Base-by-base conservation (phyloP, 2,329 filamentous ascomycete species). In the Orbilia quercus region DNA sequence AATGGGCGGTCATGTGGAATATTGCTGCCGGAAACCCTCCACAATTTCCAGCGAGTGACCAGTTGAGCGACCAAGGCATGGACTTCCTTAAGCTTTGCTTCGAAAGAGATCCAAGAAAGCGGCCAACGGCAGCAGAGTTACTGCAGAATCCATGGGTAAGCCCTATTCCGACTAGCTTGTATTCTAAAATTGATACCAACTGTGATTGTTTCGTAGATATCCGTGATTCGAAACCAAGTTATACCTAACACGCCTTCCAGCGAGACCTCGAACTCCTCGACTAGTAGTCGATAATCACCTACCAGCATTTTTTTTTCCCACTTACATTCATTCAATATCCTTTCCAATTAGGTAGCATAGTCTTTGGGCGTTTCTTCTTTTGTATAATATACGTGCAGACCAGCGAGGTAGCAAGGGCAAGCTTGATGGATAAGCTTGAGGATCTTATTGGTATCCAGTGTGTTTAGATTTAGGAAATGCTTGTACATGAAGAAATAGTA, bases 1-100 rank as follows among this genome's bases (percentile, higher is more conserved):
- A 99, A 81, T 99, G 93, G 92, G 95, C 95, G 44, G 98, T 99
- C 82, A 99, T 99, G 95, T 99, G 97, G 85, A 98, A 98, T 83
- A 99, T 99, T 79, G 95, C 95, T 0, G 94, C 96, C 80, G 95
- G 95, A 76, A 96, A 97, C 78, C 91, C 92, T 53, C 95, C 95
- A 4, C 90, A 92, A 79, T 84, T 97, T 64, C 95, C 95, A 1
- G 85, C 87, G 0, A 80, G 84, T 0, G 94, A 98, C 58, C 94
- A 98, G 81, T 86, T 99, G 75, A 95, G 91, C 78, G 86, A 89
- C 0, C 82, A 87, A 64, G 95, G 95, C 20, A 88, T 97, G 75
- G 92, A 98, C 79, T 98, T 99, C 79, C 81, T 99, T 76, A 87
- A 87, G 77, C 88, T 87, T 76, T 98, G 94, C 83, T 98, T 99